Evolutionary conservation across 768 basidiomycete genomes (phyloP).

Genomic region (Kwoniella bestiolae): DNA sequence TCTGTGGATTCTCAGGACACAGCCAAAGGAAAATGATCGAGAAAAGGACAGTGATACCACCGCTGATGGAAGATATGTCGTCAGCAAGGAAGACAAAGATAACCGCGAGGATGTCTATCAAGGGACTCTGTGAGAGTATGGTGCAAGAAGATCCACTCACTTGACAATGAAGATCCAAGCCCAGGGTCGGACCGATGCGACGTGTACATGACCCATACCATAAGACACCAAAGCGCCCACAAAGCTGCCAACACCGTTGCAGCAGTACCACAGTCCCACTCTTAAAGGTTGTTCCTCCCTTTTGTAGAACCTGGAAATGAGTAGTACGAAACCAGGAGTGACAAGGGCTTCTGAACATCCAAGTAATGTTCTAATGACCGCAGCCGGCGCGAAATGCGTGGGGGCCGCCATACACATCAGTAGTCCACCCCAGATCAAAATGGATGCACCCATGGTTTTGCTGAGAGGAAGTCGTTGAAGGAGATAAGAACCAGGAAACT

Average conservation of each 20-base stretch:
- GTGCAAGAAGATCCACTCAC: conserved; percentile 7
- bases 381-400: conserved; percentile 31
- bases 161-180: conserved; percentile 33
- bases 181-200: conserved; percentile 24
- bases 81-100: neutral
- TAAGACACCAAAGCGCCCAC: conserved; percentile 44
- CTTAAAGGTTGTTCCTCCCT: conserved; percentile 45
- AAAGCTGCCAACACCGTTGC: conserved; percentile 36
- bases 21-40: conserved; percentile 33
- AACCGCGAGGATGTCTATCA: neutral
- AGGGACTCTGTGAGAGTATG: too few relatives aligned
- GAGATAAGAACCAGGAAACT: conserved; percentile 36
- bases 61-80: too few relatives aligned
- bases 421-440: conserved; percentile 42
- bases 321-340: conserved; percentile 46
- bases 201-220: conserved; percentile 40
- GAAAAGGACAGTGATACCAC: conserved; percentile 39
- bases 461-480: conserved; percentile 36
- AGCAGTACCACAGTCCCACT: conserved; percentile 43
- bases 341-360: conserved; percentile 40
- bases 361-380: conserved; percentile 27
- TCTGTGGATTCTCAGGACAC: conserved; percentile 37
- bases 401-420: conserved; percentile 37
- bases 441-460: conserved; percentile 33
- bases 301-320: conserved; percentile 40